Base-by-base conservation (phyloP, 495 filamentous ascomycete species). In the Hypoxylon trugodes region DNA sequence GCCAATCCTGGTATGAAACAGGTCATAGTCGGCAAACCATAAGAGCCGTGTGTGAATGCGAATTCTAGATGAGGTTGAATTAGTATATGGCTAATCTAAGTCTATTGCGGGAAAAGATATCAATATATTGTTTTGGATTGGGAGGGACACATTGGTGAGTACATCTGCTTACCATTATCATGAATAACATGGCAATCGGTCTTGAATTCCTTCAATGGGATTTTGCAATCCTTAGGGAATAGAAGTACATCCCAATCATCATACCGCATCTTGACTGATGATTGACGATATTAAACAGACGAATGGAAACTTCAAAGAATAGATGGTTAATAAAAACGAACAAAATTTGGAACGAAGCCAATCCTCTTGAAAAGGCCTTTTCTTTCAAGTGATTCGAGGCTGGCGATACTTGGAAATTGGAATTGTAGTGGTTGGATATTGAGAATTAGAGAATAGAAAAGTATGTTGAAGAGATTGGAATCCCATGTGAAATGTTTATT, bases 121-220 rank as follows among this genome's bases (percentile, higher is more conserved):
- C 12, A 5, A 8, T 1, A 25, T 22, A 21, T 48, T 18, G 1
- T 5, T 18, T 1, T 18, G 45, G 7, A 16, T 2, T 5, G 12
- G 38, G 26, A 15, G 40, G 3, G 26, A 16, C 1, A 12, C 8
- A n/a, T 1, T 19, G 24, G 50, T n/a, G 30, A 6, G 47, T 10
- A 25, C 13, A 6, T 6, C n/a, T 30, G 55, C 81, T 68, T 71
- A 84, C 86, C 82, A 50, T 79, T 70, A 69, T 93, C 90, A 32
- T 85, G 85, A 32, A 87, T 83, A 13, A 89, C 89, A 74, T 87
- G 90, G 74, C 91, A 96, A 64, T 86, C 82, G 12, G 91, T 92
- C 69, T 87, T 89, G 84, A 95, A 96, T 71, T 96, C 92, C 70
- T 93, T 91, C 37, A 94, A 73, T 6, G 92, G 92, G 13, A 89